Base-by-base conservation (phyloP, 768 basidiomycete genomes). In the Mycena filopes region DNA sequence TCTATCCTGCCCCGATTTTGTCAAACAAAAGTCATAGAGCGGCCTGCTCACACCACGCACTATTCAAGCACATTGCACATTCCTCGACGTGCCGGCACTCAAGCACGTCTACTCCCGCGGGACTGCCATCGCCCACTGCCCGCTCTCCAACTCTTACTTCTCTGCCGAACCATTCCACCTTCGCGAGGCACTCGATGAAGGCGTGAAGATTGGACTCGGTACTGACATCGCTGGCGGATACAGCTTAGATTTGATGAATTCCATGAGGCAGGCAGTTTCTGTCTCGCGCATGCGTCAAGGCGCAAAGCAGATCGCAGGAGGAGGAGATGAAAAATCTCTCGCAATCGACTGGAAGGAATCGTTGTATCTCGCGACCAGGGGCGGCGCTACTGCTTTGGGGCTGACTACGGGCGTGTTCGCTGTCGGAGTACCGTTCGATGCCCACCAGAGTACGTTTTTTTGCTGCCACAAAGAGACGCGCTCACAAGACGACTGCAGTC, bases 161-260 rank as follows among this genome's bases (percentile, higher is more conserved):
- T 95, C 93, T 0, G 84, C 87, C 15, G 80, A 84, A 57, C 86
- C 89, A 1, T 90, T 94, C 72, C 84, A 82, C 3, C 78, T 92
- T 36, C 86, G 89, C 33, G 92, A 94, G 74, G 92, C 93, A 5
- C 79, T 95, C 36, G 77, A 84, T 46, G 76, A 75, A 29, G 84
- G 83, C 0, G 87, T 95, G 31, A 84, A 81, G 28, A 86, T 96
- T 13, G 95, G 95, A 0, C 84, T 97, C 1, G 95, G 95, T 2
- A 89, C 89, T 23, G 95, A 97, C 68, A 80, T 96, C 46, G 93
- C 93, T 2, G 95, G 95, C 2, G 95, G 95, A 6, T 96, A 96
- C 75, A 87, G 86, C 49, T 73, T 89, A 38, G 90, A 92, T 70
- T 86, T 96, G 18, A 91, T 94, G 86, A 83, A 78, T 48, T 81